A percentile compares a stretch with the other conserved stretches of the same genome.
Evolutionary conservation across 2,329 filamentous ascomycete species (phyloP).

Genomic region (Calonectria pseudoreteaudii): DNA sequence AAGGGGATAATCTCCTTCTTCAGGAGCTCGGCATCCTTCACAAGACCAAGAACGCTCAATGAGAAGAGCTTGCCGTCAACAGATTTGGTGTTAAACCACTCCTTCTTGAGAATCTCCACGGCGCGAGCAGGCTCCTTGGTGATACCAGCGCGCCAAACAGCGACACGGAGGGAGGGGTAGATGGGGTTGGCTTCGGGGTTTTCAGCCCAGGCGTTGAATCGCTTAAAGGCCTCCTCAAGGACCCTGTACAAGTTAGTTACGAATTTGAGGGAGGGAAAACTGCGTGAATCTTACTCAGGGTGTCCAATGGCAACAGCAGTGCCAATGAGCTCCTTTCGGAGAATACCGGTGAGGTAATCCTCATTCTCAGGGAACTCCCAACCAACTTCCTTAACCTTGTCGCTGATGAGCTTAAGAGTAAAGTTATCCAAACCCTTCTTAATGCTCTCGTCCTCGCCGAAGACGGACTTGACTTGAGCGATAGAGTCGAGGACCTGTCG

Average conservation of each 20-base stretch:
- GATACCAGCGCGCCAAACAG: conserved; percentile 84
- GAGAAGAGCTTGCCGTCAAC: conserved; percentile 93
- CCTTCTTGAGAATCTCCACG: conserved; percentile 82
- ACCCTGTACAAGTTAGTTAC: conserved; percentile 60
- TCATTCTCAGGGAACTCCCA: conserved; percentile 86
- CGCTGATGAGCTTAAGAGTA: conserved; percentile 79
- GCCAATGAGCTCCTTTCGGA: conserved; percentile 84
- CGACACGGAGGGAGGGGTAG: conserved; percentile 82
- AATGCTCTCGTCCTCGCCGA: conserved; percentile 79
- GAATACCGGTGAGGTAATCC: conserved; percentile 83
- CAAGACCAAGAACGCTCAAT: conserved; percentile 79
- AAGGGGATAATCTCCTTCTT: conserved; percentile 76
- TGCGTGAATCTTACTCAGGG: conserved; percentile 66
- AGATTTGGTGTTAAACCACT: conserved; percentile 84
- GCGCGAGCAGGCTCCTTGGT: conserved; percentile 74
- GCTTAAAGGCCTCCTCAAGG: conserved; percentile 78
- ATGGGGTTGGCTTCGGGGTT: conserved; percentile 77
- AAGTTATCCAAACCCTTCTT: conserved; percentile 82
- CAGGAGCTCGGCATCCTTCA: conserved; percentile 76
- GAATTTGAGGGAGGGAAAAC: background rate
- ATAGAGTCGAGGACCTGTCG: conserved; percentile 84
- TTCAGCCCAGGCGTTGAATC: conserved; percentile 83
- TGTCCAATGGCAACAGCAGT: conserved; percentile 83
- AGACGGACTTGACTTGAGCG: conserved; percentile 83
- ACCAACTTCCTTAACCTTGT: conserved; percentile 82